Conservation (phyloP, 805 yeast genomes). For the Candida oleophila region DNA sequence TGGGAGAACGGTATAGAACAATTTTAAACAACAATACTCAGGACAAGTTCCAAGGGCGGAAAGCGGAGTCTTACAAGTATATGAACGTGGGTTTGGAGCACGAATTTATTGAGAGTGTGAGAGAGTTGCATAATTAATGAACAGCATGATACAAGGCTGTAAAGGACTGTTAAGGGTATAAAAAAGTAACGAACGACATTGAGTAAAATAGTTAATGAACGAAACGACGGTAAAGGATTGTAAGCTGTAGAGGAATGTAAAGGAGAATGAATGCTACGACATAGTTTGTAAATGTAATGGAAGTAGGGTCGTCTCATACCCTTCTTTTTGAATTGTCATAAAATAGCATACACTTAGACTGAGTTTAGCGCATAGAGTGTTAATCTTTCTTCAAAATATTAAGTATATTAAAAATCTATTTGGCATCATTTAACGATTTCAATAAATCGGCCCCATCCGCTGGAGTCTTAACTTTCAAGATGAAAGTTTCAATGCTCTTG, state of each 20-base stretch:
- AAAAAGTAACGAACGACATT: no score
- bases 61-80: slow-evolving; percentile 20
- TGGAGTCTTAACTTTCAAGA: slow-evolving; percentile 75
- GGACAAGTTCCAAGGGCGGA: background rate
- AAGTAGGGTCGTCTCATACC: no score
- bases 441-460: slow-evolving; percentile 60
- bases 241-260: no score
- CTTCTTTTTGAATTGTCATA: no score
- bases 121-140: slow-evolving; percentile 13
- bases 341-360: no score
- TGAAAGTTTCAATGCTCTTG: slow-evolving; percentile 62
- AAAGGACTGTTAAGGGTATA: background rate
- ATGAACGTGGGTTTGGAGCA: slow-evolving; percentile 50
- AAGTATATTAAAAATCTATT: slow-evolving; percentile 8
- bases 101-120: slow-evolving; percentile 45
- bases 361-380: no score
- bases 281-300: no score
- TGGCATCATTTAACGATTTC: slow-evolving; percentile 26
- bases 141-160: background rate
- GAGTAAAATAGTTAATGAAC: no score
- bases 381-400: background rate
- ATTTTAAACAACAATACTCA: slow-evolving; percentile 1
- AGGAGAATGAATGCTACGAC: background rate
- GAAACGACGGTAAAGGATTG: no score
- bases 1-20: slow-evolving; percentile 16